Conservation (phyloP, 2,329 filamentous ascomycete species). For the Rhynchosporium secalis region DNA sequence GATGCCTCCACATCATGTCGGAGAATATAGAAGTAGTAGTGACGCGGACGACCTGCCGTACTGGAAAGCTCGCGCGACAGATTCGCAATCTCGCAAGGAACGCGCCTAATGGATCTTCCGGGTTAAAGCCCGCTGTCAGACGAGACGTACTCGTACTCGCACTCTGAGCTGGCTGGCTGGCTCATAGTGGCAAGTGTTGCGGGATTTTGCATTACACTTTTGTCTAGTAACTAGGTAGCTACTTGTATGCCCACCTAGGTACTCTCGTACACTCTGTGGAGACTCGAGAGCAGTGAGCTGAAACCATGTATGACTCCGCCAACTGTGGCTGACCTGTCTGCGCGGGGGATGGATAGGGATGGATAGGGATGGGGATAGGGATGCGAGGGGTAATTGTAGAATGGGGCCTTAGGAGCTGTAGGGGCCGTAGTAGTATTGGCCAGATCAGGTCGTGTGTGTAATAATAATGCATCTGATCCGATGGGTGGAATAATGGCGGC, state of each 20-base stretch:
- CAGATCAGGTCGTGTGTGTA: not conserved
- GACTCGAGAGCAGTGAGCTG: not conserved
- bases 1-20: constrained; percentile 9
- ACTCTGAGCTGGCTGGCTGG: not conserved
- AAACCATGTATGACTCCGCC: constrained; percentile 1
- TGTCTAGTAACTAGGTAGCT: too few species aligned
- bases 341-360: too few species aligned
- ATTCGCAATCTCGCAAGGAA: not conserved
- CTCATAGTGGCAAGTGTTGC: too few species aligned
- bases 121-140: constrained; percentile 11
- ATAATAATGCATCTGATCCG: constrained; percentile 7
- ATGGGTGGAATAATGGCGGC: not conserved
- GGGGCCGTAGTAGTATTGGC: not conserved
- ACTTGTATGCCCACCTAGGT: too few species aligned
- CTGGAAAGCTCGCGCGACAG: too few species aligned
- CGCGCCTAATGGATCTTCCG: not conserved
- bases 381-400: constrained; percentile 4
- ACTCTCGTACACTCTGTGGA: too few species aligned
- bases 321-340: constrained; percentile 3
- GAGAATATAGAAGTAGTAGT: not conserved
- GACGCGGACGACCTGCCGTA: constrained; percentile 5
- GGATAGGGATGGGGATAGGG: too few species aligned
- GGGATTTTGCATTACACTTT: too few species aligned
- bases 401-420: not conserved
- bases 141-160: not conserved